Evolutionary conservation across 1,284 basidiomycete species (phyloP).

Genomic region (Pseudozyma sp.): DNA sequence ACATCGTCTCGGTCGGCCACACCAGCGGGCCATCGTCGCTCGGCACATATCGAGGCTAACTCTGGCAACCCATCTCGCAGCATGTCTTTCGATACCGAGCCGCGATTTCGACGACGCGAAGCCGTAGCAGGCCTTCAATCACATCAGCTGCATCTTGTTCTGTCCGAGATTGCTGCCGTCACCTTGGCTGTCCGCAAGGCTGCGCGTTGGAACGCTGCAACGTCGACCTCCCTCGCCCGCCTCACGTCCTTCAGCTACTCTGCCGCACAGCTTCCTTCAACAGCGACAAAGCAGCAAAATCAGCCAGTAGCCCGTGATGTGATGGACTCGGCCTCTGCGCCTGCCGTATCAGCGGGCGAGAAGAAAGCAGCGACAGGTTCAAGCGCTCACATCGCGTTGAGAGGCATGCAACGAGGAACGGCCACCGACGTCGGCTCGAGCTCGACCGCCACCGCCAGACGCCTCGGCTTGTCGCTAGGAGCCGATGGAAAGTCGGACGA

Average conservation of each 20-base stretch:
- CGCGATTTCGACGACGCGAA: not conserved
- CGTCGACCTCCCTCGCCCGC: conserved; percentile 30
- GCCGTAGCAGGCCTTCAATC: conserved; percentile 25
- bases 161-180: conserved; percentile 89
- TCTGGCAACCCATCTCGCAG: not conserved
- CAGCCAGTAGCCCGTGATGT: not conserved
- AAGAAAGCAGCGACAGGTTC: not conserved
- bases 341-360: not conserved
- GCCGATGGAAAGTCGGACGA: conserved; percentile 40
- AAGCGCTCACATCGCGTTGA: conserved; percentile 33
- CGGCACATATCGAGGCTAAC: conserved; percentile 27
- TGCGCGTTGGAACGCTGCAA: conserved; percentile 53
- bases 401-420: conserved; percentile 33
- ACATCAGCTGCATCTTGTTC: conserved; percentile 76
- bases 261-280: conserved; percentile 18
- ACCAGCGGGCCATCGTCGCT: conserved; percentile 34
- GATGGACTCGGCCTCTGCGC: not conserved
- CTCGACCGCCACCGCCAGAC: conserved; percentile 25
- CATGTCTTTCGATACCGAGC: conserved; percentile 9
- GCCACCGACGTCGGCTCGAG: conserved; percentile 17
- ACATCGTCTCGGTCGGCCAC: conserved; percentile 26
- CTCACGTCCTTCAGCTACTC: conserved; percentile 54
- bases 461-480: conserved; percentile 28
- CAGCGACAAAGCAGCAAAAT: conserved; percentile 6
- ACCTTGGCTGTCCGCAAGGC: conserved; percentile 93